phyloP scores from a whole-genome alignment of 1,284 basidiomycete genomes.

The Rhodotorula sp. region DNA sequence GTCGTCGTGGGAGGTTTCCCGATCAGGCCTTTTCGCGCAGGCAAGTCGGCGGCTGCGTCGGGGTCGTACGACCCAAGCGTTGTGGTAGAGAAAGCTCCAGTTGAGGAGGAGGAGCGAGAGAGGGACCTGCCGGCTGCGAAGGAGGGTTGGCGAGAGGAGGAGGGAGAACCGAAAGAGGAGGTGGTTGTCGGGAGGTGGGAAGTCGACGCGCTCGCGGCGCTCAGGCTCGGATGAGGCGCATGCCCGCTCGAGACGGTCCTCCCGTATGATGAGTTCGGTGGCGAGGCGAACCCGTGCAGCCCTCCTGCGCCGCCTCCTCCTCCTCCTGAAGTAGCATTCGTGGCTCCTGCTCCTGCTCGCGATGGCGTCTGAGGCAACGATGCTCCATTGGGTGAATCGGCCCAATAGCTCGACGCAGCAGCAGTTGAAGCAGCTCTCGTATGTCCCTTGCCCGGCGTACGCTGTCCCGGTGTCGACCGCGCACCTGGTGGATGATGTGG shows the following conservation, averaged over 20 bases:
- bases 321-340: background rate
- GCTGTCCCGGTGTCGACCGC: background rate
- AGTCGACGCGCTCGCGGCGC: constrained; percentile 1
- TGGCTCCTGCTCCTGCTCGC: background rate
- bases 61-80: background rate
- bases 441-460: constrained; percentile 50
- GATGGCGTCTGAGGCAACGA: background rate
- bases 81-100: background rate
- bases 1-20: constrained; percentile 18
- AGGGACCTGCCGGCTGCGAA: background rate
- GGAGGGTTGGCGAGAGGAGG: background rate
- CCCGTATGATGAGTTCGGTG: background rate
- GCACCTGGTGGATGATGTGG: constrained; percentile 54
- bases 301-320: background rate
- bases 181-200: background rate
- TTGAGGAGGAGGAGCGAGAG: background rate
- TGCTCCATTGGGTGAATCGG: background rate
- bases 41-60: background rate
- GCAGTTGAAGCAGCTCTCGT: constrained; percentile 67
- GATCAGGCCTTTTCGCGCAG: constrained; percentile 39
- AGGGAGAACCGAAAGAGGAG: background rate
- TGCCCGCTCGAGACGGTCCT: constrained; percentile 2
- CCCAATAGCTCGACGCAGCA: constrained; percentile 55
- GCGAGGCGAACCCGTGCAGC: constrained; percentile 57
- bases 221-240: constrained; percentile 3